Conservation (phyloP, 2,329 filamentous ascomycete species). For the Beauveria sp. region DNA sequence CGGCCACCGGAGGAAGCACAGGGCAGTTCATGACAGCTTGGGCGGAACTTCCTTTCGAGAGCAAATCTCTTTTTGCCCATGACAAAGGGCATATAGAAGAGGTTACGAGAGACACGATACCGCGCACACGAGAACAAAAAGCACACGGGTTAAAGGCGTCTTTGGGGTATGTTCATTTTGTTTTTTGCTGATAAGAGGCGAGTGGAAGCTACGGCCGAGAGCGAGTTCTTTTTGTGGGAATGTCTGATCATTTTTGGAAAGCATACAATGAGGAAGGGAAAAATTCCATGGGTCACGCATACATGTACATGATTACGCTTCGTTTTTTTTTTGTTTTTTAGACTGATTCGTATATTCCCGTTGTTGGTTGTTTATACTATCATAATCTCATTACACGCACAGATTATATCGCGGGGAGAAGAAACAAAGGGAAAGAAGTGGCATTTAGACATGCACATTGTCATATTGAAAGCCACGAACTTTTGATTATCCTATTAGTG, state of each 20-base stretch:
- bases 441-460: not conserved
- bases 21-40: not conserved
- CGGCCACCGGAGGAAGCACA: not conserved
- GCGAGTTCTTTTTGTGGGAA: not conserved
- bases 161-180: not conserved
- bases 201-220: not conserved
- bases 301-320: not conserved
- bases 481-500: not conserved
- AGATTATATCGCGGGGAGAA: not conserved
- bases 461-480: not conserved
- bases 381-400: conserved; percentile 6
- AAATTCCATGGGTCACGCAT: not conserved
- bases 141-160: not conserved
- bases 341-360: not conserved
- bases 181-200: too few relatives aligned
- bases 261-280: not conserved
- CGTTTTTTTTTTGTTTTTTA: not conserved
- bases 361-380: not conserved
- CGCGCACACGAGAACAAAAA: not conserved
- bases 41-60: not conserved
- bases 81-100: not conserved
- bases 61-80: not conserved
- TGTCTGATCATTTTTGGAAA: not conserved
- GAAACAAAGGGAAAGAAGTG: not conserved
- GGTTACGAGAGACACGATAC: not conserved